Base-by-base conservation (phyloP, 2,329 filamentous ascomycete genomes). In the Ophiosphaerella herpotricha region DNA sequence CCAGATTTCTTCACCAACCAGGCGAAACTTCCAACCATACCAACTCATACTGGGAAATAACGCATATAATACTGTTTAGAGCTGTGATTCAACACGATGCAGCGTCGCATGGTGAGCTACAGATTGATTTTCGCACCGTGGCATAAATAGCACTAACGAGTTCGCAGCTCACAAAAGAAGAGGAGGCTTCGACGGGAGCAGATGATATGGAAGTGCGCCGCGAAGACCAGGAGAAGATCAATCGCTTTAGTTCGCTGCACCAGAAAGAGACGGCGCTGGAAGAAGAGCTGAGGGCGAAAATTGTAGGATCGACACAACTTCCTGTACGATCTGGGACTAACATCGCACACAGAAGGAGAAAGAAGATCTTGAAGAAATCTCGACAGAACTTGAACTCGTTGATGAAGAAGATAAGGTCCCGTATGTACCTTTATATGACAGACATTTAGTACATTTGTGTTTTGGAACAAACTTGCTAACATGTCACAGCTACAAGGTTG, bases 201-300 rank as follows among this genome's bases (percentile, higher is more conserved):
- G 89, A 94, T 60, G 94, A 99, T 71, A 88, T 91, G 64, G 90
- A 97, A 75, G 94, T 99, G 51, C 89, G 94, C 53, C 89, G 92
- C 68, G 92, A 97, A 74, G 94, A 99, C 73, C 94, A 99, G 75
- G 92, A 97, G 78, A 96, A 94, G 78, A 99, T 99, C 84, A 99
- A 99, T 78, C 88, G 86, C 59, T 99, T 99, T 81, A 97, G 92
- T 75, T 87, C 91, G 38, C 80, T 99, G 56, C 94, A 99, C 74
- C 91, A 95, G 72, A 88, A 90, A 43, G 89, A 96, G 72, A 81
- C 88, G 31, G 75, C 81, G 3, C 74, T 97, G 3, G 87, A 95
- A 70, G 91, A 95, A 40, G 86, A 94, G 63, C 77, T 97, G 58
- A 88, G 88, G 69, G 73, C 76, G 5, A 97, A 96, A 73, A 85